phyloP scores from a whole-genome alignment of 441 rosid genomes.

The Syzygium syzygioides region DNA sequence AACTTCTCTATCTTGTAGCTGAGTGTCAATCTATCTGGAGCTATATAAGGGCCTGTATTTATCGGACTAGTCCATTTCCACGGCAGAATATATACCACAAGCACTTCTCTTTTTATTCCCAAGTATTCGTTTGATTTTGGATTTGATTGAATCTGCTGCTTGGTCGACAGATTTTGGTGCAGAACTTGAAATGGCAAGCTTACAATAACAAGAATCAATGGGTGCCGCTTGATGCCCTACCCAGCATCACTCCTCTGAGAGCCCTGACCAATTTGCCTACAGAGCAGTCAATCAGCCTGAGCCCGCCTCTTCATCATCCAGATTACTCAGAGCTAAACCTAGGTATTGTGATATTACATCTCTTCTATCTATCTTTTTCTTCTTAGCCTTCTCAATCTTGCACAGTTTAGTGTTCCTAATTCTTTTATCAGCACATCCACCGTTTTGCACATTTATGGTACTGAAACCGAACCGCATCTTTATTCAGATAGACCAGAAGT shows the following conservation, averaged over 20 bases:
- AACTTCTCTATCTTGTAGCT: not conserved
- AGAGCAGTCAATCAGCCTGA: conserved; percentile 11
- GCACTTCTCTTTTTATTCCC: not conserved
- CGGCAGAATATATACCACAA: not conserved
- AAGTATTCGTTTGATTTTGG: not conserved
- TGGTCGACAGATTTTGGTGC: conserved; percentile 28
- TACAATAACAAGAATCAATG: conserved; percentile 24
- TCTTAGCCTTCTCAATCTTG: not conserved
- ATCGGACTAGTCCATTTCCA: not conserved
- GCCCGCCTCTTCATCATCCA: conserved; percentile 16
- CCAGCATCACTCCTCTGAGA: conserved; percentile 16
- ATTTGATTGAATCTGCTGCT: not conserved
- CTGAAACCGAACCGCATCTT: not conserved
- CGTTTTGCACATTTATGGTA: not conserved
- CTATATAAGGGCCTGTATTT: not conserved
- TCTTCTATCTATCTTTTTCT: not conserved
- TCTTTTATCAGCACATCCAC: not conserved
- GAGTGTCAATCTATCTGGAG: not conserved
- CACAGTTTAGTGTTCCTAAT: not conserved
- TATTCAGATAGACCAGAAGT: conserved; percentile 20
- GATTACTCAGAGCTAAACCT: conserved; percentile 3
- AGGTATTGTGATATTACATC: not conserved
- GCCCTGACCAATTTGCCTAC: conserved; percentile 18
- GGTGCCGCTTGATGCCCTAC: conserved; percentile 5
- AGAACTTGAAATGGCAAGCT: conserved; percentile 41